Base-by-base conservation (phyloP, 2,329 filamentous ascomycete genomes). In the Sporothrix euskadiensis region DNA sequence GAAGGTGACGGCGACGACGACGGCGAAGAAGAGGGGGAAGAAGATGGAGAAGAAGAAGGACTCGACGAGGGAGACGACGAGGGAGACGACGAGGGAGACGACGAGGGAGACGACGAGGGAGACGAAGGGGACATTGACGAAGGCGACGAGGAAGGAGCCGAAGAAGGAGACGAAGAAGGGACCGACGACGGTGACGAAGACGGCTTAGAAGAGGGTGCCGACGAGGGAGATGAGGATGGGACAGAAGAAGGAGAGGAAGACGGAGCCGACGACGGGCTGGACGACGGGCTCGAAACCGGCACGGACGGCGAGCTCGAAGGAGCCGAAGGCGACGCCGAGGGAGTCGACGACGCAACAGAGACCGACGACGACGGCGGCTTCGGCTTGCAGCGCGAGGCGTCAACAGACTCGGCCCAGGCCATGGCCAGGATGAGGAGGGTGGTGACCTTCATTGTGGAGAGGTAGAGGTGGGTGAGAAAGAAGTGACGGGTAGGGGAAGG, bases 371-470 rank as follows among this genome's bases (percentile, higher is more conserved):
- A 12, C 35, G 41, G 6, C 14, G 63, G 22, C 26, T 52, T 66
- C 3, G 61, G 61, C 41, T 30, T 68, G 44, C 63, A 68, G 63
- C 63, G 63, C 63, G 63, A 68, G 26, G 41, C 63, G 30, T 32
- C 63, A 3, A 30, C 63, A 7, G 63, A 49, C 26, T 68, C 63
- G 4, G 63, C 63, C 41, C 63, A 68, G 63, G 63, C 63, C 63
- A 49, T 47, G 63, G 63, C 63, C 63, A 68, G 63, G 41, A 68
- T 14, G 22, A 68, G 41, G 41, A 68, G 63, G 22, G 44, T 26
- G 63, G 22, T 49, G 41, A 68, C 41, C 63, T 68, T 68, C 63
- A 68, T 68, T 30, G 63, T 68, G 57, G 57, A 32, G 35, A 22
- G 16, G 16, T 9, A 6, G 44, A 8, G 39, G 61, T 39, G 57